A percentile compares a stretch with the other conserved stretches of the same genome.
These are phyloP conservation scores for Vanderwaltozyma verrucispora DNA, from an alignment of 805 yeast species.

Conservation along the genomic window DNA sequence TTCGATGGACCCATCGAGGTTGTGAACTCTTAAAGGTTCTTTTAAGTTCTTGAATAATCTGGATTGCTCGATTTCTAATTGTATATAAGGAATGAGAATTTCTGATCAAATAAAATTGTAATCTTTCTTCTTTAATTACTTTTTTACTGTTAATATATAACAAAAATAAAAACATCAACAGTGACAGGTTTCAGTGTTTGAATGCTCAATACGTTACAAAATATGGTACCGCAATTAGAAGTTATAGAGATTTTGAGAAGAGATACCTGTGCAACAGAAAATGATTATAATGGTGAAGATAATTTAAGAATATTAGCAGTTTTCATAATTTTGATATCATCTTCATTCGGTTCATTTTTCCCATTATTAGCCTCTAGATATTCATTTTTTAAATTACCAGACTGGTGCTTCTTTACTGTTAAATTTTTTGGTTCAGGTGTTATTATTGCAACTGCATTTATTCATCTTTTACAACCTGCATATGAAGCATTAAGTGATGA, in stretches of 20 bases:
- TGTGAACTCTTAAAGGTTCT: too few species aligned
- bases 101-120: too few species aligned
- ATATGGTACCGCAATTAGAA: not conserved
- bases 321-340: conserved; percentile 50
- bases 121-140: too few species aligned
- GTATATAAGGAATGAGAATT: not conserved
- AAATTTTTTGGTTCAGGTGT: conserved; percentile 74
- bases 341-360: conserved; percentile 49
- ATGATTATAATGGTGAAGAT: conserved; percentile 36
- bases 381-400: conserved; percentile 46
- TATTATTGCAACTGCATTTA: conserved; percentile 64
- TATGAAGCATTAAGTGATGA: conserved; percentile 26
- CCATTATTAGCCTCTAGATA: conserved; percentile 52
- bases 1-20: too few species aligned
- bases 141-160: too few species aligned
- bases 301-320: conserved; percentile 46
- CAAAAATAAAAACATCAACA: not conserved
- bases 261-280: conserved; percentile 29
- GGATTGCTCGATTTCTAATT: too few species aligned
- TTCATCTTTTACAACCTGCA: conserved; percentile 55
- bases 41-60: too few species aligned
- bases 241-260: not conserved
- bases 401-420: conserved; percentile 53
- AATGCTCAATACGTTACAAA: not conserved
- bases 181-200: too few species aligned